Conservation (phyloP, 2,329 filamentous ascomycete species). For the Dactylellina drechsleri region DNA sequence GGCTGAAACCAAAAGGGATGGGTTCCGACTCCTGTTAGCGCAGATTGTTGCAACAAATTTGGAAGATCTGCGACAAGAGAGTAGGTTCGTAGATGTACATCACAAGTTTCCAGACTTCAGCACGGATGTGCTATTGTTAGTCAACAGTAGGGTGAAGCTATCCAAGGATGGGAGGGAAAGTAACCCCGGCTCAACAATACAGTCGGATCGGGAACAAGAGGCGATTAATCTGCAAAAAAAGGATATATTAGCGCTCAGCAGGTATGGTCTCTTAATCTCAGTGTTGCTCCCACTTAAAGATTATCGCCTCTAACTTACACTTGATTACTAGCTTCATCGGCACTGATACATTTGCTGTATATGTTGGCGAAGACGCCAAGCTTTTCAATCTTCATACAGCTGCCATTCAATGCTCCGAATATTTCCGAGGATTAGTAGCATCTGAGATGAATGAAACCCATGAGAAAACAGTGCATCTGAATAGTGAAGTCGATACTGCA, state of each 20-base stretch:
- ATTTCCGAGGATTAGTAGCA: conserved; percentile 21
- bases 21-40: conserved; percentile 7
- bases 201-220: no score
- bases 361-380: conserved; percentile 22
- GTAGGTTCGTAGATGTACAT: conserved; percentile 24
- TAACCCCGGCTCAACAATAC: no score
- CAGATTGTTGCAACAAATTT: conserved; percentile 20
- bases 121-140: conserved; percentile 38
- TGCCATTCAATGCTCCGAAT: conserved; percentile 28
- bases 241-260: no score
- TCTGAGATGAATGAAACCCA: conserved; percentile 27
- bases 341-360: conserved; percentile 1
- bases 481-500: conserved; percentile 18
- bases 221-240: no score
- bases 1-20: no score
- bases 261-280: no score
- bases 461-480: conserved; percentile 17
- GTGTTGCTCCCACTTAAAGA: no score
- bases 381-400: conserved; percentile 25
- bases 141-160: conserved; percentile 11
- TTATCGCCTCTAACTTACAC: conserved; percentile 8
- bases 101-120: conserved; percentile 34
- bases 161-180: no score
- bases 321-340: conserved; percentile 11
- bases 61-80: not conserved